Conservation (phyloP, 768 basidiomycete genomes). For the Pleurotus sapidus region DNA sequence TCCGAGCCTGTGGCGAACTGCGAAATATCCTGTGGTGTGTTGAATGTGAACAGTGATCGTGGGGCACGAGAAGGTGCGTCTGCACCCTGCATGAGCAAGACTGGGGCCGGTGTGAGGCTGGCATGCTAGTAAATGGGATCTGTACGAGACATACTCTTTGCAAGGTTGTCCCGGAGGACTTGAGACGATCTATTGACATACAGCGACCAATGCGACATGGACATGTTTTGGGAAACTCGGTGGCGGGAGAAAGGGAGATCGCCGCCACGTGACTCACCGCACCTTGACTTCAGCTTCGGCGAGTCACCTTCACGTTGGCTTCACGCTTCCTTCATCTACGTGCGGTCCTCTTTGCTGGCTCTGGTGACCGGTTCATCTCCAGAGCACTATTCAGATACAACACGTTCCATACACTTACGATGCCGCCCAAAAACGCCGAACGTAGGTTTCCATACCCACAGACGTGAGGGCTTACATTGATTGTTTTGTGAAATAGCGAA, state of each 20-base stretch:
- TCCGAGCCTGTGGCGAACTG: conserved; percentile 83
- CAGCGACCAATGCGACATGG: conserved; percentile 31
- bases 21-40: conserved; percentile 51
- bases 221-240: not conserved
- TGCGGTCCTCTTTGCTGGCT: too few relatives aligned
- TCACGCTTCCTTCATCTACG: too few relatives aligned
- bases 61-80: conserved; percentile 59
- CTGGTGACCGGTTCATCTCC: too few relatives aligned
- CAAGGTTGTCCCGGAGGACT: conserved; percentile 28
- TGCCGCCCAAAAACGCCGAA: too few relatives aligned
- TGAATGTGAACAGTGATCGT: conserved; percentile 65
- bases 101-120: conserved; percentile 31
- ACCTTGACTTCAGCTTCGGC: not conserved
- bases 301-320: too few relatives aligned
- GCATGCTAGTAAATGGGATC: not conserved
- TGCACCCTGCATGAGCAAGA: conserved; percentile 76
- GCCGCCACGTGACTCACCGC: not conserved
- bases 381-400: too few relatives aligned
- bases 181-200: conserved; percentile 38
- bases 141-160: conserved; percentile 25
- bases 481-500: too few relatives aligned
- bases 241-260: not conserved
- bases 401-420: too few relatives aligned
- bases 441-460: too few relatives aligned
- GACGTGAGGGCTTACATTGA: too few relatives aligned